These are phyloP conservation scores for Glycine latifolia DNA, from an alignment of 306 rosid species.

Conservation along the genomic window DNA sequence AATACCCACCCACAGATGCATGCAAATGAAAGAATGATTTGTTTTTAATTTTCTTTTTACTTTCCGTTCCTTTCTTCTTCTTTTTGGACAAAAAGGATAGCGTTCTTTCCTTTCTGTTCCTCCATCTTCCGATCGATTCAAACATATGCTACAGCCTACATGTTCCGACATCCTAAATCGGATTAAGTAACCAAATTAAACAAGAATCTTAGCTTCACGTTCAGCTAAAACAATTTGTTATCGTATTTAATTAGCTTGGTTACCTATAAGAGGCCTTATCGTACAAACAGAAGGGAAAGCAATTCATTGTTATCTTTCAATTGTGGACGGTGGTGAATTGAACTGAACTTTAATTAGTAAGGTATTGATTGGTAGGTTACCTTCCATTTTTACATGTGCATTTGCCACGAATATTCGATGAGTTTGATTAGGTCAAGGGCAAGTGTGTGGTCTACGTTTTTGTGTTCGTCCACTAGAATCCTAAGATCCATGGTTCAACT, in stretches of 20 bases:
- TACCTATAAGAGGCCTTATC: neutral
- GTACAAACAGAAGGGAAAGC: neutral
- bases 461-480: neutral
- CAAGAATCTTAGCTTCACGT: too few relatives aligned
- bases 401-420: conserved; percentile 22
- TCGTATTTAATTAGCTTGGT: neutral
- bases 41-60: too few relatives aligned
- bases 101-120: too few relatives aligned
- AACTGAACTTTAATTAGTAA: neutral
- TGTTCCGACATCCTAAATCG: too few relatives aligned
- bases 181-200: too few relatives aligned
- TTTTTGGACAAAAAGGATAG: too few relatives aligned
- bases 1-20: too few relatives aligned
- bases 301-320: neutral
- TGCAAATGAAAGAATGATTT: too few relatives aligned
- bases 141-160: too few relatives aligned
- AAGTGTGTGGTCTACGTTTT: conserved; percentile 5
- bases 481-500: conserved; percentile 6
- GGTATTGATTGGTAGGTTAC: conserved; percentile 39
- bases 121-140: too few relatives aligned
- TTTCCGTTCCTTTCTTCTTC: too few relatives aligned
- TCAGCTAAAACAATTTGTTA: too few relatives aligned
- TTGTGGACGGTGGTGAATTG: conserved; percentile 7
- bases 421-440: conserved; percentile 43
- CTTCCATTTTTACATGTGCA: conserved; percentile 34